Percentiles rank a stretch among this genome's conserved stretches.
phyloP scores from a whole-genome alignment of 805 yeast species.

The Zygotorulaspora sp. region DNA sequence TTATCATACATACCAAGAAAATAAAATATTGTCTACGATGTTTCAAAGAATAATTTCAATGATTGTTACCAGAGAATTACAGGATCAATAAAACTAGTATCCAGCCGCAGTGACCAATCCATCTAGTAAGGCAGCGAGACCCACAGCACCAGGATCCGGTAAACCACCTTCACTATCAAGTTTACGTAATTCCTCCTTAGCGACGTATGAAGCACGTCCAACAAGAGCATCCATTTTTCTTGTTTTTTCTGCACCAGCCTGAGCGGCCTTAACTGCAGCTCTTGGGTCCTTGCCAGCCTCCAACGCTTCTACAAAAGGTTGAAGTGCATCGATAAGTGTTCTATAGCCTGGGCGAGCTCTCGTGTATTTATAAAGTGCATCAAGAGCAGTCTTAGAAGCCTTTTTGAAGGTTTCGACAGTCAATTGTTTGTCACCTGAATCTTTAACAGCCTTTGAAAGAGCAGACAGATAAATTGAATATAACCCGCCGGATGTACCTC shows the following conservation, averaged over 20 bases:
- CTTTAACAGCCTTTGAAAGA: constrained; percentile 43
- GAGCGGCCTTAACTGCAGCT: constrained; percentile 61
- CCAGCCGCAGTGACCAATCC: constrained; percentile 28
- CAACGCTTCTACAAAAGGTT: constrained; percentile 69
- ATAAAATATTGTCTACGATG: too few species aligned
- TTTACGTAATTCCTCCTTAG: constrained; percentile 38
- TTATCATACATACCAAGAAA: too few species aligned
- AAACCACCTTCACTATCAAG: constrained; percentile 46
- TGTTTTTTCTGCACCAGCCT: constrained; percentile 66
- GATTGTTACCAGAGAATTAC: too few species aligned
- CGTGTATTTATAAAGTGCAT: constrained; percentile 71
- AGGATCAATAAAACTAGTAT: too few species aligned
- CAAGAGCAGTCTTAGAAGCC: constrained; percentile 51
- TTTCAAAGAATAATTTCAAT: too few species aligned
- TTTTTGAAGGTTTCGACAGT: constrained; percentile 35
- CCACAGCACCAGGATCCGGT: constrained; percentile 90
- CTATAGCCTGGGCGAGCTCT: constrained; percentile 83
- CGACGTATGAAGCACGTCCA: constrained; percentile 87
- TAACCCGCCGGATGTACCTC: constrained; percentile 88
- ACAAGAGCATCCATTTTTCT: constrained; percentile 69
- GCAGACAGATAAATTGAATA: constrained; percentile 78
- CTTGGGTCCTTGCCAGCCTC: constrained; percentile 44
- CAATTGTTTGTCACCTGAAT: constrained; percentile 24
- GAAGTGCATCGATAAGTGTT: constrained; percentile 77
- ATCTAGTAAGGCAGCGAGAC: constrained; percentile 49